Evolutionary conservation across 2,329 filamentous ascomycete species (phyloP), one percentile per base, ranked within the genome.

Genomic region (Ceratocystis cubensis): DNA sequence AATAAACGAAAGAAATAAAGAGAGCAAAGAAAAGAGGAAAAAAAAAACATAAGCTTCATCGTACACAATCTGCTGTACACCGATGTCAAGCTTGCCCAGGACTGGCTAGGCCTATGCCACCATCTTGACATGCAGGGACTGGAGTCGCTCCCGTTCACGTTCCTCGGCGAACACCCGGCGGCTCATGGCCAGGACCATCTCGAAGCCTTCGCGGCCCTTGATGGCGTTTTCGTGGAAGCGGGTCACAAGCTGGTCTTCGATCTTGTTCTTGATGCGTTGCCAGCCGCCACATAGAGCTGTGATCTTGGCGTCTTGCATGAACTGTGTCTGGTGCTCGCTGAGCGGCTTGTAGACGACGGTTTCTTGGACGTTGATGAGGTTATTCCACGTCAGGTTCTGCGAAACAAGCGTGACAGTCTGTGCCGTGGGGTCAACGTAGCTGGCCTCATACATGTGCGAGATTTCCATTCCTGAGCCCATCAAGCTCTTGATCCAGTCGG

Each of bases 391-490:
- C 74, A 99, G 81, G 78, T 99, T 99, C 75, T 91, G 90, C 71
- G 89, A 94, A 75, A 92, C 91, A 89, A 99, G 96, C 69, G 92
- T 97, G 73, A 99, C 90, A 70, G 89, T 95, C 78, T 92, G 91
- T 69, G 81, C 80, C 53, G 76, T 73, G 0, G 90, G 90, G 76
- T 97, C 91, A 74, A 99, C 93, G 76, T 97, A 97, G 68, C 89
- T 96, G 57, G 92, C 89, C 79, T 99, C 94, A 76, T 93, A 96
- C 71, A 97, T 91, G 76, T 93, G 88, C 70, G 88, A 93, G 68
- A 88, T 89, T 69, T 94, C 88, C 71, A 84, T 82, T 72, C 86
- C 84, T 69, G 71, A 73, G 71, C 92, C 92, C 71, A 97, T 83
- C 65, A 97, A 79, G 25, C 85, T 83, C 74, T 86, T 84, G 66